phyloP scores from a whole-genome alignment of 2,329 filamentous ascomycete species.

The Colletotrichum gloeosporioides region DNA sequence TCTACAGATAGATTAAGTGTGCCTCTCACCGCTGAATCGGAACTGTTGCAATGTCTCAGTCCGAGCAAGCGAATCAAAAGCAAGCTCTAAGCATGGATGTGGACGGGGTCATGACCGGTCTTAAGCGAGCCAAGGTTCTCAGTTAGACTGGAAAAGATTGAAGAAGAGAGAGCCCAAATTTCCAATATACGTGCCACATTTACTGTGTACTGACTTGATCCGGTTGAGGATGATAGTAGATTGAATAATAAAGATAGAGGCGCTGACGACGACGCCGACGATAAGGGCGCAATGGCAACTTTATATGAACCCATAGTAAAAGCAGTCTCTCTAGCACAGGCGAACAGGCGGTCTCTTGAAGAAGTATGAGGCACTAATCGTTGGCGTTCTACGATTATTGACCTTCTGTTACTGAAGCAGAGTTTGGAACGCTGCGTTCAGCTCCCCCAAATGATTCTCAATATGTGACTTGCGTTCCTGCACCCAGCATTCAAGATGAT shows the following conservation, averaged over 20 bases:
- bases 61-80: neutral
- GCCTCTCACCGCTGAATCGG: neutral
- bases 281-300: neutral
- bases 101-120: neutral
- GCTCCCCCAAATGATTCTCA: neutral
- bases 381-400: rapidly evolving
- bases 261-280: neutral
- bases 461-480: neutral
- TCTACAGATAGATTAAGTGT: neutral
- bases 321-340: neutral
- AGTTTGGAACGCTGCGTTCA: neutral
- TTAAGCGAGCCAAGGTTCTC: neutral
- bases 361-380: neutral
- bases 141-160: neutral
- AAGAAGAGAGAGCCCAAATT: neutral
- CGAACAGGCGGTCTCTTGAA: rapidly evolving
- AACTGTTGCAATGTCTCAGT: neutral
- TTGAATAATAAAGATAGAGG: neutral
- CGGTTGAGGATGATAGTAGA: neutral
- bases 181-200: rapidly evolving
- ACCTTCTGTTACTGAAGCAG: neutral
- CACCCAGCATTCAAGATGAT: neutral
- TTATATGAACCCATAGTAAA: neutral
- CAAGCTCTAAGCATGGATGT: neutral
- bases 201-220: neutral